Evolutionary conservation across 495 filamentous ascomycete genomes (phyloP).

Genomic region (Neurospora discreta): DNA sequence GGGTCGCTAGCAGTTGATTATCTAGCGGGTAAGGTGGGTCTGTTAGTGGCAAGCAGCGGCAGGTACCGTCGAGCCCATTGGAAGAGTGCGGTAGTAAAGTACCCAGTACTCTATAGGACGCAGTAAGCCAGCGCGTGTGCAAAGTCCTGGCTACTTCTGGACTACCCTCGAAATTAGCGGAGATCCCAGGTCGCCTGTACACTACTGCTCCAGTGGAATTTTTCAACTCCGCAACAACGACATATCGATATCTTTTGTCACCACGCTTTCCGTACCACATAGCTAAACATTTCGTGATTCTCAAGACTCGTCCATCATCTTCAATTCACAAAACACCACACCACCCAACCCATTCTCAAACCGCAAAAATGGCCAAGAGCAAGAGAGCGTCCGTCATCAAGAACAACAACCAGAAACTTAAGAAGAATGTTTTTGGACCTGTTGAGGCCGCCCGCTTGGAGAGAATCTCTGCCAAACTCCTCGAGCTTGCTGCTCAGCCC

Average conservation of each 20-base stretch:
- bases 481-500: conserved; percentile 61
- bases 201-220: background rate
- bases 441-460: conserved; percentile 62
- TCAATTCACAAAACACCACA: background rate
- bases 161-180: background rate
- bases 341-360: background rate
- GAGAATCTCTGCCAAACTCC: conserved; percentile 68
- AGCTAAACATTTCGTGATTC: background rate
- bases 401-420: conserved; percentile 64
- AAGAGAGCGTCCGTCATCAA: conserved; percentile 63
- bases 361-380: conserved; percentile 67
- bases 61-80: background rate
- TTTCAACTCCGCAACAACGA: background rate
- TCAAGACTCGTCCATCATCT: background rate
- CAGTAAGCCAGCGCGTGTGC: rapidly evolving
- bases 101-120: background rate
- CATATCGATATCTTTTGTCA: background rate
- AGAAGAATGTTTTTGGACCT: conserved; percentile 68
- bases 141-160: background rate
- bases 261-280: background rate
- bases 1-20: background rate
- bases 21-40: background rate
- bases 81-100: background rate
- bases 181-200: background rate
- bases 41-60: background rate